These are phyloP conservation scores for Cyamopsis tetragonoloba DNA, from an alignment of 306 rosid genomes.

Conservation along the genomic window DNA sequence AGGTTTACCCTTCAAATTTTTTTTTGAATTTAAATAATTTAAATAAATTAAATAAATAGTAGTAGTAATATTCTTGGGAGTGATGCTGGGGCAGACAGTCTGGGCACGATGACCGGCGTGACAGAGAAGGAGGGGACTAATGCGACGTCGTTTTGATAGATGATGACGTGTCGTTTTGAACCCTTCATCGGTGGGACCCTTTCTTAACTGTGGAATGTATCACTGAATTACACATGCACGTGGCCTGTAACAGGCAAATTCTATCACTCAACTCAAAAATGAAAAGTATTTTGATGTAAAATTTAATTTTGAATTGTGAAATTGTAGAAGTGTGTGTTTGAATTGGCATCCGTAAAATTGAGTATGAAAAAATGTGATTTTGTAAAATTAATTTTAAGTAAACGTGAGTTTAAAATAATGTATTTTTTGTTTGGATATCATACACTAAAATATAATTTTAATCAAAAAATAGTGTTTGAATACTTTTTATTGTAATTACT, in stretches of 20 bases:
- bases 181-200: background rate
- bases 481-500: too few relatives aligned
- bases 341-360: too few relatives aligned
- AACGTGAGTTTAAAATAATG: too few relatives aligned
- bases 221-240: background rate
- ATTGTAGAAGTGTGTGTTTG: too few relatives aligned
- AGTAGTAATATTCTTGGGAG: conserved; percentile 43
- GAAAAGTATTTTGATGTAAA: too few relatives aligned
- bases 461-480: too few relatives aligned
- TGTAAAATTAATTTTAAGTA: too few relatives aligned
- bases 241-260: background rate
- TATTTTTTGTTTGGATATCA: too few relatives aligned
- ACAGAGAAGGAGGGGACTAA: background rate
- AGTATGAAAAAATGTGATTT: too few relatives aligned
- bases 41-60: background rate
- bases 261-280: background rate
- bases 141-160: conserved; percentile 37
- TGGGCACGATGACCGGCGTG: conserved; percentile 27
- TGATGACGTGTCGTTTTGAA: background rate
- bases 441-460: too few relatives aligned
- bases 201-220: background rate
- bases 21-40: background rate
- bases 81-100: conserved; percentile 26
- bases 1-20: conserved; percentile 30
- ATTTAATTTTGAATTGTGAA: too few relatives aligned